Base-by-base conservation (phyloP, 2,329 filamentous ascomycete genomes). In the Helotiales sp. region DNA sequence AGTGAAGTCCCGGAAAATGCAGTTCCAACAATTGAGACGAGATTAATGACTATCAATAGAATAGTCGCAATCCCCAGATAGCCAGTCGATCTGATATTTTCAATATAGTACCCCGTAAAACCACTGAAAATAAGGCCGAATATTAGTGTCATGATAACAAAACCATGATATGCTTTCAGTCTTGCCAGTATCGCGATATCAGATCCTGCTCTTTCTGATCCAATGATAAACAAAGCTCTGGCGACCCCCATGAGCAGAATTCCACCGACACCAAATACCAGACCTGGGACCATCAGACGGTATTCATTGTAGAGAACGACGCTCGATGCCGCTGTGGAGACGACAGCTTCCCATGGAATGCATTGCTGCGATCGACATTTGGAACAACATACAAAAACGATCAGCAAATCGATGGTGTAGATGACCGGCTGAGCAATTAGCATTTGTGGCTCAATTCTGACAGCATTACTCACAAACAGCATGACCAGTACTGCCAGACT, bases 401-500 rank as follows among this genome's bases (percentile, higher is more conserved):
- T 40, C 1, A 73, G n/a, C 24, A 67, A 67, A 54, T 75, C 74
- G 15, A 61, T 45, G 3, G 68, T 68, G 61, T 73, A 72, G 49
- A 67, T 61, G 6, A 74, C 17, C 13, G 73, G 74, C 75, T 76
- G 49, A 59, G 70, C 50, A 71, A 64, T 54, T 20, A 17, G 22
- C 20, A 28, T 49, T 4, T 5, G 1, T 11, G 30, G 20, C 6
- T 6, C 5, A 37, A 73, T 69, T 66, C 49, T 17, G n/a, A 15
- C 11, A 3, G 6, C 2, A 7, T 11, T 34, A 73, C 75, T 65
- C 55, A 76, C 75, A 67, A 71, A 76, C 43, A 75, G 52, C 73
- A 75, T 75, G 1, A 73, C 63, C 3, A 76, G 28, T 7, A 73
- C 69, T n/a, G 71, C 69, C 17, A 76, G 63, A 50, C 71, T 75